Conservation (phyloP, 305 asterid genomes). For the Euphrasia arctica region DNA sequence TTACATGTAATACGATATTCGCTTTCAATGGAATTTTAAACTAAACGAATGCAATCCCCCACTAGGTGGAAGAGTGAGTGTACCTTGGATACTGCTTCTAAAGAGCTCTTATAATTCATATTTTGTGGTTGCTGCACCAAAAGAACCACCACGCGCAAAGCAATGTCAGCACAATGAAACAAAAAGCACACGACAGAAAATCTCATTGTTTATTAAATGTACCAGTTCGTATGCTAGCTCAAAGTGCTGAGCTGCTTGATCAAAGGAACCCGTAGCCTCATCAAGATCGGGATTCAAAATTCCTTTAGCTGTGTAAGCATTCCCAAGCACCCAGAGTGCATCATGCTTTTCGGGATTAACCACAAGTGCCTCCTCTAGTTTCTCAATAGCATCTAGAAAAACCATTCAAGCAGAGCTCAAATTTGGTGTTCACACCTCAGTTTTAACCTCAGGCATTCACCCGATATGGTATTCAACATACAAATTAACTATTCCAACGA, state of each 20-base stretch:
- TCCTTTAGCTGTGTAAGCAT: slow-evolving; percentile 81
- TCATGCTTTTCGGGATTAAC: slow-evolving; percentile 74
- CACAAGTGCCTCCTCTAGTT: slow-evolving; percentile 80
- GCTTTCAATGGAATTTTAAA: slow-evolving; percentile 1
- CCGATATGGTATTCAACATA: neutral
- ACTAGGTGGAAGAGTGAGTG: neutral
- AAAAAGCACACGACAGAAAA: slow-evolving; percentile 4
- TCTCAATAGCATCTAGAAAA: slow-evolving; percentile 68
- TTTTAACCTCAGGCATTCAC: neutral
- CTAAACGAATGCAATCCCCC: neutral
- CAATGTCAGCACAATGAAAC: slow-evolving; percentile 18
- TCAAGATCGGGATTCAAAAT: slow-evolving; percentile 72
- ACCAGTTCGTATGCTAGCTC: slow-evolving; percentile 81
- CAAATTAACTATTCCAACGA: neutral
- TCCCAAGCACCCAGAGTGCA: slow-evolving; percentile 89
- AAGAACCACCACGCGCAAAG: slow-evolving; percentile 10
- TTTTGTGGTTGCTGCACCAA: slow-evolving; percentile 76
- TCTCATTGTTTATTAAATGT: slow-evolving; percentile 7
- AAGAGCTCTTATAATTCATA: slow-evolving; percentile 75
- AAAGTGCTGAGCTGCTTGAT: slow-evolving; percentile 58
- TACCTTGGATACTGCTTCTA: slow-evolving; percentile 87
- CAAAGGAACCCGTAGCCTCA: slow-evolving; percentile 63
- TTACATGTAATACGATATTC: slow-evolving; percentile 12
- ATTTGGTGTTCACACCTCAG: neutral
- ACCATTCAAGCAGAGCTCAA: slow-evolving; percentile 14